A percentile compares a stretch with the other conserved stretches of the same genome.
These are phyloP conservation scores for Podospora australis DNA, from an alignment of 495 filamentous ascomycete genomes.

Conservation along the genomic window DNA sequence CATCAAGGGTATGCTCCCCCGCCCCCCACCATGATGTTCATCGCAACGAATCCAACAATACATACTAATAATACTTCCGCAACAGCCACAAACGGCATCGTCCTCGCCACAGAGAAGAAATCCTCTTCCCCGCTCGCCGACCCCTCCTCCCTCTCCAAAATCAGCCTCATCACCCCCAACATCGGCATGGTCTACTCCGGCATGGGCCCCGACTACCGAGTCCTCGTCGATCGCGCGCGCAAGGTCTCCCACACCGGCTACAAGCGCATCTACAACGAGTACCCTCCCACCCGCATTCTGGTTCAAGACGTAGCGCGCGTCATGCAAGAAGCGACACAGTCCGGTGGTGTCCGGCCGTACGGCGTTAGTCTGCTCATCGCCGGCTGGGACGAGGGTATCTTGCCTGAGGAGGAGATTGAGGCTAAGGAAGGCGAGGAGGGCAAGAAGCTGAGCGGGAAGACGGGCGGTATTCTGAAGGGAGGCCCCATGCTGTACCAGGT, in stretches of 20 bases:
- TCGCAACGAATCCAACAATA: neutral
- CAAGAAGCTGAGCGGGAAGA: constrained; percentile 71
- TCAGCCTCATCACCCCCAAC: constrained; percentile 95
- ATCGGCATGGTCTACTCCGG: constrained; percentile 99
- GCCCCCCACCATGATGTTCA: neutral
- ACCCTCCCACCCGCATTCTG: constrained; percentile 95
- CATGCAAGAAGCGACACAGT: constrained; percentile 98
- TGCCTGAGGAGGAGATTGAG: constrained; percentile 61
- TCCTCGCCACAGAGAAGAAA: constrained; percentile 99
- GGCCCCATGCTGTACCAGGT: constrained; percentile 98
- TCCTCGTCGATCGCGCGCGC: constrained; percentile 93
- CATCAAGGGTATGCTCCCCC: constrained; percentile 72
- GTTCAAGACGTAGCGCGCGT: constrained; percentile 97
- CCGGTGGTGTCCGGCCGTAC: constrained; percentile 95
- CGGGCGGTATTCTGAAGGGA: constrained; percentile 90
- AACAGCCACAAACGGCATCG: constrained; percentile 93
- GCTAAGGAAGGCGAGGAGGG: constrained; percentile 53
- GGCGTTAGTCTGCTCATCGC: constrained; percentile 92
- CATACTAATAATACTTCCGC: constrained; percentile 1
- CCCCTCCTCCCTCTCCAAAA: constrained; percentile 89
- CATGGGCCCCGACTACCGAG: constrained; percentile 98
- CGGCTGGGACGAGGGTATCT: constrained; percentile 94
- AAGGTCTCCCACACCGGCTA: constrained; percentile 99
- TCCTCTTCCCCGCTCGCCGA: constrained; percentile 94
- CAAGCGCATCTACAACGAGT: constrained; percentile 99